Conservation (phyloP, 2,329 filamentous ascomycete species). For the Trichoderma hamatum region DNA sequence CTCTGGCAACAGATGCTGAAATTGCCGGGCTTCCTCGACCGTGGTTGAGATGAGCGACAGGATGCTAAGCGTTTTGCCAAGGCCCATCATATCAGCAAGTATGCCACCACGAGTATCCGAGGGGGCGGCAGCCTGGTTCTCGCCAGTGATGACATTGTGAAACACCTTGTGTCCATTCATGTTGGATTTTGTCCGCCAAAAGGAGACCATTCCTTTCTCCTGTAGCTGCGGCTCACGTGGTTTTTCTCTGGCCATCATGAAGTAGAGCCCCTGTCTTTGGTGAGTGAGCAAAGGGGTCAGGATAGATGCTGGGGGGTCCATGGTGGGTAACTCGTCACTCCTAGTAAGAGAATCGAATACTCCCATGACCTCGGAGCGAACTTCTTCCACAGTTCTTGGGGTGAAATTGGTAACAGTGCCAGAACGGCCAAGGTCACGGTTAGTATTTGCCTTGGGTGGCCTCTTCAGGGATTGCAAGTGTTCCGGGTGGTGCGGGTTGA, state of each 20-base stretch:
- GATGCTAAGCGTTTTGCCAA: slow-evolving; percentile 86
- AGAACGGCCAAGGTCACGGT: slow-evolving; percentile 37
- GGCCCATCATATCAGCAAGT: slow-evolving; percentile 83
- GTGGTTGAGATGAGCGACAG: slow-evolving; percentile 75
- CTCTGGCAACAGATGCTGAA: slow-evolving; percentile 57
- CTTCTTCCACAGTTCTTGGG: slow-evolving; percentile 77
- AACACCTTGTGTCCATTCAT: slow-evolving; percentile 62
- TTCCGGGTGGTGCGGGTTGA: slow-evolving; percentile 72
- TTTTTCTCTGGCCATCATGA: slow-evolving; percentile 79
- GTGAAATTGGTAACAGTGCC: slow-evolving; percentile 29
- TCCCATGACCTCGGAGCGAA: slow-evolving; percentile 78
- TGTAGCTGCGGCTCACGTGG: slow-evolving; percentile 60
- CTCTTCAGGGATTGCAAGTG: slow-evolving; percentile 46
- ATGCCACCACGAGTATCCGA: slow-evolving; percentile 72
- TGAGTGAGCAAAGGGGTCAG: slow-evolving; percentile 75
- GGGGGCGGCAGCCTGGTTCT: slow-evolving; percentile 62
- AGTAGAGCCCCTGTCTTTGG: slow-evolving; percentile 87
- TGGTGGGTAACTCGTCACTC: slow-evolving; percentile 73
- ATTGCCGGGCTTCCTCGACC: slow-evolving; percentile 62
- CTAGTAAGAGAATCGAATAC: slow-evolving; percentile 86
- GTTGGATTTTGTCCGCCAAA: slow-evolving; percentile 70
- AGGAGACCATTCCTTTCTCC: slow-evolving; percentile 67
- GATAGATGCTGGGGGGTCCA: slow-evolving; percentile 65
- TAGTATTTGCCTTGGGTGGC: slow-evolving; percentile 35
- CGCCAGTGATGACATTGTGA: slow-evolving; percentile 83